Conservation (phyloP, 805 yeast species). For the Zygoascus flipseniorum region DNA sequence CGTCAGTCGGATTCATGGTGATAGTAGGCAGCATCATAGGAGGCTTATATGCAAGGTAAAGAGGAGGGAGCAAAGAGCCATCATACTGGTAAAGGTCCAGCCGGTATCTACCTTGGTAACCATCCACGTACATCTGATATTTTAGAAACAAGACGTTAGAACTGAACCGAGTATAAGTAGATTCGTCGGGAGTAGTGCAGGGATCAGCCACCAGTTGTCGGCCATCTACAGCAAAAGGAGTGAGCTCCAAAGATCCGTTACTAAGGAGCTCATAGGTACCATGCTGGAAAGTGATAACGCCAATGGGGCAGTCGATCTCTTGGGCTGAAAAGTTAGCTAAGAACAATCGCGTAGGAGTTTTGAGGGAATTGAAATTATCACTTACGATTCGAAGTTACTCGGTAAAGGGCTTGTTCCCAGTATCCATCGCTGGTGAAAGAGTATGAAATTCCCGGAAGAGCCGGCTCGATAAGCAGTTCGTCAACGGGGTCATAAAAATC, state of each 20-base stretch:
- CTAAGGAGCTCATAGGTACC: slow-evolving; percentile 58
- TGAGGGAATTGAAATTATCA: not conserved
- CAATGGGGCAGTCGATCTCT: slow-evolving; percentile 77
- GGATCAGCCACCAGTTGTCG: slow-evolving; percentile 87
- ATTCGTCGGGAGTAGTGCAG: slow-evolving; percentile 45
- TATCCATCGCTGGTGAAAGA: slow-evolving; percentile 90
- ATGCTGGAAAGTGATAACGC: slow-evolving; percentile 79
- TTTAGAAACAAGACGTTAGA: slow-evolving; percentile 54
- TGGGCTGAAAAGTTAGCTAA: slow-evolving; percentile 18
- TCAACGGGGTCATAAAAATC: slow-evolving; percentile 90
- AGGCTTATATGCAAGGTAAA: slow-evolving; percentile 87
- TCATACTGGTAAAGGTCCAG: slow-evolving; percentile 62
- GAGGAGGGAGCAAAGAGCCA: slow-evolving; percentile 75
- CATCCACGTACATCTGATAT: slow-evolving; percentile 55
- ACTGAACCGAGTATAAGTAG: slow-evolving; percentile 56
- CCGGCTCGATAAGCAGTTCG: slow-evolving; percentile 90
- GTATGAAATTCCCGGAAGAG: slow-evolving; percentile 86
- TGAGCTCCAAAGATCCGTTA: slow-evolving; percentile 61
- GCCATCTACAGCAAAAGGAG: slow-evolving; percentile 82
- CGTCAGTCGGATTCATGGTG: slow-evolving; percentile 78
- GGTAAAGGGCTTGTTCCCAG: slow-evolving; percentile 84
- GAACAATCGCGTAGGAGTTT: not conserved
- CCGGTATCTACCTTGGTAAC: slow-evolving; percentile 76
- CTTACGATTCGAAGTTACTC: slow-evolving; percentile 56
- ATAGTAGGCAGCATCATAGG: slow-evolving; percentile 93